phyloP scores from a whole-genome alignment of 257 asterid genomes.

The Solanum paucissectum region DNA sequence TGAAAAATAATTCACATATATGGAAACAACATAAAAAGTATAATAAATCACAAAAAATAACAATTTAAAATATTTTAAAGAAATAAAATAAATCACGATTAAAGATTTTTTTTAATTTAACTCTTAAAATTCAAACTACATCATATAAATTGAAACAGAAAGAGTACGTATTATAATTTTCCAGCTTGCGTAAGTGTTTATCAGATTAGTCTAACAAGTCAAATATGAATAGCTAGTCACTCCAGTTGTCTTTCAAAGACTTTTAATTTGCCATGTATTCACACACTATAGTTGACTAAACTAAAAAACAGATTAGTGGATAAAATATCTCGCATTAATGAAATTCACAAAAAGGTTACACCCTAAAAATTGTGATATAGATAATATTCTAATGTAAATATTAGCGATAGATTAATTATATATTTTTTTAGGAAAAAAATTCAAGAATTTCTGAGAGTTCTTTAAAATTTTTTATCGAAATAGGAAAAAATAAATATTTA shows the following conservation, averaged over 20 bases:
- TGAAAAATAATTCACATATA: background rate
- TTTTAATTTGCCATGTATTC: background rate
- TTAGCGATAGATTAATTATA: background rate
- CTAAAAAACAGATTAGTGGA: background rate
- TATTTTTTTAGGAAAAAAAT: background rate
- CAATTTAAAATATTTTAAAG: background rate
- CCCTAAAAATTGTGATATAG: background rate
- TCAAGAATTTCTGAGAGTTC: background rate
- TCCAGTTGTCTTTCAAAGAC: background rate
- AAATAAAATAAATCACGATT: background rate
- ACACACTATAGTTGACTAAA: background rate
- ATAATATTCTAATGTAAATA: background rate
- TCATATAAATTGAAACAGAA: background rate
- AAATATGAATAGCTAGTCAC: background rate
- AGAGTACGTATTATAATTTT: fast-evolving
- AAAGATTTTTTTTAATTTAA: background rate
- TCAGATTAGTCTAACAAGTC: background rate
- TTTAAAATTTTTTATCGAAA: background rate
- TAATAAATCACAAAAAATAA: background rate
- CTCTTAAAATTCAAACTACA: background rate
- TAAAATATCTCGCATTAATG: background rate
- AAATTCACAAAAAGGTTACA: background rate
- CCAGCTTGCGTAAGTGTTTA: background rate
- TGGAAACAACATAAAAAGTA: background rate
- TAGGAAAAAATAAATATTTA: background rate